These are phyloP conservation scores for Gossypium schwendimanii DNA, from an alignment of 441 rosid species.

Conservation along the genomic window DNA sequence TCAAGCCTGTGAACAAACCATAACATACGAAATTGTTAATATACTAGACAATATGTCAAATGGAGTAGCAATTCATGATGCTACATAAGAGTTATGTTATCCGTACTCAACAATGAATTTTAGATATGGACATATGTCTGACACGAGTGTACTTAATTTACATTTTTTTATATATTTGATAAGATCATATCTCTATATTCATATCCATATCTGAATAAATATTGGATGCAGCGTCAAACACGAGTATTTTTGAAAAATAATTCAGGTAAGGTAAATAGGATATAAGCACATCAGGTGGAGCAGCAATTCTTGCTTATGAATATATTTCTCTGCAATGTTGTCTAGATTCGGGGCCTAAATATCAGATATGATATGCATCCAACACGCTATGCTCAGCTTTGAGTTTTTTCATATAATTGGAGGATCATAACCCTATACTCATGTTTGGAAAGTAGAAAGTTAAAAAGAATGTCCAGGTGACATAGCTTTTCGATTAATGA, in stretches of 20 bases:
- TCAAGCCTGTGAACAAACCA: slow-evolving; percentile 50
- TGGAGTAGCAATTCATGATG: not conserved
- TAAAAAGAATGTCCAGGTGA: not conserved
- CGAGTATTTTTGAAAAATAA: not conserved
- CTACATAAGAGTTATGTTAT: not conserved
- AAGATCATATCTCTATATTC: not conserved
- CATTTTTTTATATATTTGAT: not conserved
- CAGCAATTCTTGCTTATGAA: not conserved
- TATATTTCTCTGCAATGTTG: not conserved
- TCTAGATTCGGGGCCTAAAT: not conserved
- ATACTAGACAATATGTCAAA: not conserved
- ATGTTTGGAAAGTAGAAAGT: not conserved
- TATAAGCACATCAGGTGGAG: not conserved
- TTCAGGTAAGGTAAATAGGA: not conserved
- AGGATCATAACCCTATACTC: not conserved
- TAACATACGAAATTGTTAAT: not conserved
- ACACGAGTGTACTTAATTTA: not conserved
- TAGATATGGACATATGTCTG: not conserved
- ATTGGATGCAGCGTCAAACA: not conserved
- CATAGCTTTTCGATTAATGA: not conserved
- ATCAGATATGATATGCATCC: not conserved
- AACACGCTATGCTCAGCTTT: not conserved
- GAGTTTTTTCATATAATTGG: not conserved
- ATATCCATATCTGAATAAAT: not conserved
- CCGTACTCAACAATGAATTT: not conserved